Percentiles rank a stretch among this genome's conserved stretches.
phyloP scores from a whole-genome alignment of 1,139 yeast genomes.

The Zygoascus meyerae region DNA sequence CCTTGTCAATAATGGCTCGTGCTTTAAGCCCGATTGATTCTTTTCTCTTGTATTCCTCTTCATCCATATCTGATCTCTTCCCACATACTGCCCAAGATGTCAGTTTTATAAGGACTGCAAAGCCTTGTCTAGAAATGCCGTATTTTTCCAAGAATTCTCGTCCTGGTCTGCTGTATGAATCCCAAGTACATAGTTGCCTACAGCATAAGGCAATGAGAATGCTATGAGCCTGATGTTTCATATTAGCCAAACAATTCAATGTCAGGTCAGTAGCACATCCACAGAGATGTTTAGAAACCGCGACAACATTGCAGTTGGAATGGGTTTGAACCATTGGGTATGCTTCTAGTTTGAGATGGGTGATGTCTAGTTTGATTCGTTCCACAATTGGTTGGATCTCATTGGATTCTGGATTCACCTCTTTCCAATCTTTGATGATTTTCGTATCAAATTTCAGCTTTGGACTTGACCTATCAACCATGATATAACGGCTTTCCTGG shows the following conservation, averaged over 20 bases:
- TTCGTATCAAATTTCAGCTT: constrained; percentile 75
- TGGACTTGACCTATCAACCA: constrained; percentile 73
- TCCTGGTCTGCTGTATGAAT: constrained; percentile 45
- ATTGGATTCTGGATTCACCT: constrained; percentile 19
- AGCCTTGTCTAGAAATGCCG: constrained; percentile 36
- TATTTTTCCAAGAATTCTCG: constrained; percentile 30
- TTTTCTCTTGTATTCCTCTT: constrained; percentile 35
- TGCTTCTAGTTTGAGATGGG: constrained; percentile 55
- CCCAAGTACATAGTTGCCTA: constrained; percentile 73
- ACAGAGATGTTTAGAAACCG: constrained; percentile 81
- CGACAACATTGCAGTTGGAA: constrained; percentile 38
- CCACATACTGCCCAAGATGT: constrained; percentile 91
- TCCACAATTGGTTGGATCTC: constrained; percentile 36
- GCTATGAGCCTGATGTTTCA: constrained; percentile 38
- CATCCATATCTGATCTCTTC: constrained; percentile 37
- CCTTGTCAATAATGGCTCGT: constrained; percentile 63
- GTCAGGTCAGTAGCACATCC: constrained; percentile 93
- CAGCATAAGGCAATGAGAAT: constrained; percentile 90
- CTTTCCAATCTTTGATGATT: constrained; percentile 48
- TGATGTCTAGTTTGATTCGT: constrained; percentile 68
- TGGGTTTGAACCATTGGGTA: constrained; percentile 32
- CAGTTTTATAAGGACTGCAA: constrained; percentile 52
- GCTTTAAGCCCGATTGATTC: constrained; percentile 58
- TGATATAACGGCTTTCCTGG: constrained; percentile 30
- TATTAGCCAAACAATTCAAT: constrained; percentile 55